These are phyloP conservation scores for Aphanomyces cochlioides DNA, from an alignment of 352 stramenopile species.

Conservation along the genomic window DNA sequence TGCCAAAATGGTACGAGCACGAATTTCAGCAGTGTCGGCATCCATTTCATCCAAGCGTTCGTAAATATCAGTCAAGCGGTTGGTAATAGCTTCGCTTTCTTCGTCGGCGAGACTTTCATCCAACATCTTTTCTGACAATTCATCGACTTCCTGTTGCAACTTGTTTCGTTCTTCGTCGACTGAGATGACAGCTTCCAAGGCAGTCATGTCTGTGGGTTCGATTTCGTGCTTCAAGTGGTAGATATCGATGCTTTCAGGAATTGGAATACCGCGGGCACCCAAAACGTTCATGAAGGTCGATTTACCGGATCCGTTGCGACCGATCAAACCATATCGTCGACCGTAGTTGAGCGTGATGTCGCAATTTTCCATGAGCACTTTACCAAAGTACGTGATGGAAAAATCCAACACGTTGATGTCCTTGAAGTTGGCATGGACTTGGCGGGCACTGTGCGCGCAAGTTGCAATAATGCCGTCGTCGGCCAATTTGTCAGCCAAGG, in stretches of 20 bases:
- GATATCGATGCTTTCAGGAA: slow-evolving; percentile 95
- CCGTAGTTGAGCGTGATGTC: slow-evolving; percentile 97
- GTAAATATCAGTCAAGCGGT: slow-evolving; percentile 92
- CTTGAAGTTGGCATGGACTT: slow-evolving; percentile 93
- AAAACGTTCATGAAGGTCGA: slow-evolving; percentile 97
- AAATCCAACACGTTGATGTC: slow-evolving; percentile 98
- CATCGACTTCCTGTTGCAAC: slow-evolving; percentile 90
- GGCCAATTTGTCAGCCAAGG: slow-evolving; percentile 84
- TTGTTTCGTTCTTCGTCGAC: slow-evolving; percentile 93
- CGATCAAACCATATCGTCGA: slow-evolving; percentile 96
- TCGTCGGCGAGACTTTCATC: slow-evolving; percentile 88
- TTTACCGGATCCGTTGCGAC: slow-evolving; percentile 95
- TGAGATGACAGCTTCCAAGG: slow-evolving; percentile 92
- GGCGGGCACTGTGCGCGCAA: slow-evolving; percentile 91
- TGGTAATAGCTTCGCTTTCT: slow-evolving; percentile 72
- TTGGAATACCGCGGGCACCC: slow-evolving; percentile 91
- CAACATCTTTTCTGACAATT: slow-evolving; percentile 89
- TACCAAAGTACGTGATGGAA: slow-evolving; percentile 95
- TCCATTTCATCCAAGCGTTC: slow-evolving; percentile 95
- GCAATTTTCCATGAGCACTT: slow-evolving; percentile 94
- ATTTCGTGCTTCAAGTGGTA: slow-evolving; percentile 97
- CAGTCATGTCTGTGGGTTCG: slow-evolving; percentile 91
- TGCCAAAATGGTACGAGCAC: slow-evolving; percentile 91
- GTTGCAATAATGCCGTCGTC: slow-evolving; percentile 94
- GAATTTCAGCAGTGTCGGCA: slow-evolving; percentile 89